A percentile compares a stretch with the other conserved stretches of the same genome.
phyloP scores from a whole-genome alignment of 2,329 filamentous ascomycete genomes.

The Grosmannia penicillata region DNA sequence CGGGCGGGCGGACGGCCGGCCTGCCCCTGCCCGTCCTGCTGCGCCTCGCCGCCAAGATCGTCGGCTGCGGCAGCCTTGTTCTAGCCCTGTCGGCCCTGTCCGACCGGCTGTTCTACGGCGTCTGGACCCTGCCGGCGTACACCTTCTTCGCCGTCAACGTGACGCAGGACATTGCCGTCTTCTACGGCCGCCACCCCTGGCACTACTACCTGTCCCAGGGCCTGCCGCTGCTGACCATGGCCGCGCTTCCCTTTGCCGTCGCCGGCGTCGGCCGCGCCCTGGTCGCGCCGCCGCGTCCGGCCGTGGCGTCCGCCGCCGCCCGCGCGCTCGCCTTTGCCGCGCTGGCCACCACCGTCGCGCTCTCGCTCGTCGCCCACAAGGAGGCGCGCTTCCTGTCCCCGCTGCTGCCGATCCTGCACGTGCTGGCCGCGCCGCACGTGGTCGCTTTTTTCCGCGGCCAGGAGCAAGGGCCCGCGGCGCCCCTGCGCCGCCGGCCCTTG shows the following conservation, averaged over 20 bases:
- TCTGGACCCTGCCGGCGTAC: constrained; percentile 79
- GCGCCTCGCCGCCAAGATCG: constrained; percentile 45
- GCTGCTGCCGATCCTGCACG: constrained; percentile 70
- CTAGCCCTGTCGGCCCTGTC: constrained; percentile 49
- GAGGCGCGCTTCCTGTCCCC: constrained; percentile 96
- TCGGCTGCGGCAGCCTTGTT: constrained; percentile 47
- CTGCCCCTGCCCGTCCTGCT: constrained; percentile 18
- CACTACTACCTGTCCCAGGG: constrained; percentile 92
- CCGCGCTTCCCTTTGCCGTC: constrained; percentile 62
- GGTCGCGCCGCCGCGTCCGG: constrained; percentile 17
- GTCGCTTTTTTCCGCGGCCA: constrained; percentile 45
- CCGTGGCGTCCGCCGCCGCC: constrained; percentile 25
- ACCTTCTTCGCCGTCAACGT: constrained; percentile 88
- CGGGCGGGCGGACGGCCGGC: too few species aligned
- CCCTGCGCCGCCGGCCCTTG: constrained; percentile 36
- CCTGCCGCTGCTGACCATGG: constrained; percentile 72
- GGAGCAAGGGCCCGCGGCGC: neutral
- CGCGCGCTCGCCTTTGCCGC: constrained; percentile 44
- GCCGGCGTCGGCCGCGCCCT: constrained; percentile 42
- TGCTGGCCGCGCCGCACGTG: constrained; percentile 58
- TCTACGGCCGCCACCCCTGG: constrained; percentile 81
- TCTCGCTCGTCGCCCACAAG: constrained; percentile 83
- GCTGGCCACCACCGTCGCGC: constrained; percentile 39
- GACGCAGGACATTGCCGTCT: constrained; percentile 70
- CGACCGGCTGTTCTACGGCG: constrained; percentile 67